A percentile compares a stretch with the other conserved stretches of the same genome.
These are phyloP conservation scores for Bryoerythrophyllum caledonicum DNA, from an alignment of 225 moss, liverwort and hornwort species.

Conservation along the genomic window DNA sequence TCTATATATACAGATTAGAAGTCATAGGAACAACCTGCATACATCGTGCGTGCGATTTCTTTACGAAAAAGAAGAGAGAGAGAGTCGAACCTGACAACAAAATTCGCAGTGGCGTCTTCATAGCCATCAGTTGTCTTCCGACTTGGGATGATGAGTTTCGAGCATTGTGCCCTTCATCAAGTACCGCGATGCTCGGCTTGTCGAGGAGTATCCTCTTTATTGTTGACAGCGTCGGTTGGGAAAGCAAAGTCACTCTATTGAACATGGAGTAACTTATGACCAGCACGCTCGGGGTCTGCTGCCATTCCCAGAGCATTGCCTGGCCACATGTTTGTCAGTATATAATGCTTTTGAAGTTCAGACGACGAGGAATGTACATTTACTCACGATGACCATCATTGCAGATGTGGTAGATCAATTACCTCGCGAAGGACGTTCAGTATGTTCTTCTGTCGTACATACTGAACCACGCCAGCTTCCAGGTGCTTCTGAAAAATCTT, in stretches of 20 bases:
- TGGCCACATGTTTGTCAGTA: slow-evolving; percentile 19
- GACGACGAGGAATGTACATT: neutral
- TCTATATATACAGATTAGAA: neutral
- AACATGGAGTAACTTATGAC: slow-evolving; percentile 60
- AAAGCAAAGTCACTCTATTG: slow-evolving; percentile 18
- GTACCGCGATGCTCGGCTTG: slow-evolving; percentile 45
- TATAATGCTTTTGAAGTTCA: neutral
- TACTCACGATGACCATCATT: neutral
- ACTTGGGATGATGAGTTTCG: slow-evolving; percentile 73
- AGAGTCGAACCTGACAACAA: slow-evolving; percentile 63
- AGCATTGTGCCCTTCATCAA: slow-evolving; percentile 88
- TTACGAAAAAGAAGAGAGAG: slow-evolving; percentile 12
- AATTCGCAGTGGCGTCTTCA: slow-evolving; percentile 75
- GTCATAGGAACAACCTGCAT: slow-evolving; percentile 7
- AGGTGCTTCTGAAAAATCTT: slow-evolving; percentile 57
- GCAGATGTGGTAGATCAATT: slow-evolving; percentile 9
- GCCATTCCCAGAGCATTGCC: slow-evolving; percentile 59
- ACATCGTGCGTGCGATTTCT: slow-evolving; percentile 2
- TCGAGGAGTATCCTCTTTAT: slow-evolving; percentile 45
- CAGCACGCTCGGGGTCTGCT: slow-evolving; percentile 44
- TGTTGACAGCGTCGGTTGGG: slow-evolving; percentile 14
- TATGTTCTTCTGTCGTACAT: slow-evolving; percentile 23
- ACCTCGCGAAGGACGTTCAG: slow-evolving; percentile 45
- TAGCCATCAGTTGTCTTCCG: slow-evolving; percentile 67
- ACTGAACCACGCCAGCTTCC: slow-evolving; percentile 44